Base-by-base conservation (phyloP, 2,329 filamentous ascomycete genomes). In the Herpotrichia juniperi region DNA sequence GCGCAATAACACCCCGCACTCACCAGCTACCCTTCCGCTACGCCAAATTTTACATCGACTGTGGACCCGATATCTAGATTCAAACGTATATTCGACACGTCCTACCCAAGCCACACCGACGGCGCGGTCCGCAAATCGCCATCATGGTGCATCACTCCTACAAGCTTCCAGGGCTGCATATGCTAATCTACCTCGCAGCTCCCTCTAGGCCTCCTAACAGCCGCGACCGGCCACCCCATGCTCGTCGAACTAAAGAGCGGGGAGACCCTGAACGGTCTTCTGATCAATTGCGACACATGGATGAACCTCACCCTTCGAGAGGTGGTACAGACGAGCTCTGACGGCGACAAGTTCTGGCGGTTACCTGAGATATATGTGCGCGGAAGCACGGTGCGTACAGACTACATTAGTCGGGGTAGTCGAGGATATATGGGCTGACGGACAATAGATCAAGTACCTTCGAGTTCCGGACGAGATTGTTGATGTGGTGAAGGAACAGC, bases 301-400 rank as follows among this genome's bases (percentile, higher is more conserved):
- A 99, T 99, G 94, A 99, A 99, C 79, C 80, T 99, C 64, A 97
- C 93, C 2, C 79, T 99, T 62, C 96, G 94, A 76, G 94, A 97
- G 75, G 96, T 99, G 19, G 91, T 97, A 30, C 93, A 97, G 77
- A 97, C 94, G 16, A 96, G 89, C 72, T 87, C 93, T 21, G 93
- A 97, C 69, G 94, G 92, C 57, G 93, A 97, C 76, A 93, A 90
- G 72, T 99, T 99, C 76, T 89, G 91, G 75, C 84, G 91, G 69
- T 79, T 99, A 76, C 88, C 92, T 30, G 96, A 99, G 74, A 92
- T 93, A 52, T 99, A 99, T 71, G 90, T 99, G 46, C 89, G 96
- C 72, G 94, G 94, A 55, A 99, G 97, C 78, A 99, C 97, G 72
- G 93, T 97, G 78, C 56, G 89, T 80, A 51, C 28, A 25, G 4